A percentile compares a stretch with the other conserved stretches of the same genome.
phyloP scores from a whole-genome alignment of 179 eudicot species.

The Beta corolliflora region DNA sequence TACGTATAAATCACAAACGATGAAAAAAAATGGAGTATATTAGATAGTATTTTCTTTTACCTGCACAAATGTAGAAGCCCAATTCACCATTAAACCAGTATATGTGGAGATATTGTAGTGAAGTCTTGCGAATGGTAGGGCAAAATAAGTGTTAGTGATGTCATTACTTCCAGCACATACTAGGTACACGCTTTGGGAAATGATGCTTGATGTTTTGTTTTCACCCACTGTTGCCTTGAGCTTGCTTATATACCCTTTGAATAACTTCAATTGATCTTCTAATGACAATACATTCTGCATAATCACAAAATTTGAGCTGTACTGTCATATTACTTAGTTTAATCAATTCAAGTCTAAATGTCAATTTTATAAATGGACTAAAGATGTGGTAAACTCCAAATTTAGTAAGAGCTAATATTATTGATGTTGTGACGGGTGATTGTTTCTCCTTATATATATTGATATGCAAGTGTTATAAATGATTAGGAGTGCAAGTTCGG shows the following conservation, averaged over 20 bases:
- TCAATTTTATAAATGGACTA: no score
- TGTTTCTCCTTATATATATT: no score
- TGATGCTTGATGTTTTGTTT: constrained; percentile 39
- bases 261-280: constrained; percentile 59
- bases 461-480: no score
- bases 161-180: constrained; percentile 80
- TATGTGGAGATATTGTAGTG: constrained; percentile 52
- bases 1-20: no score
- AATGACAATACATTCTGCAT: constrained; percentile 57
- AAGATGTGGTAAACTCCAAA: no score
- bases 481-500: no score
- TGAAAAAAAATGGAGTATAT: no score
- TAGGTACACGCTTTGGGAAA: constrained; percentile 49
- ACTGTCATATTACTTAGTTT: neutral
- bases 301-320: neutral
- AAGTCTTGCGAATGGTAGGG: constrained; percentile 36
- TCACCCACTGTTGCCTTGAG: constrained; percentile 59
- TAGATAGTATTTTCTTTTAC: neutral
- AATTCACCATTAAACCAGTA: constrained; percentile 43
- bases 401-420: no score
- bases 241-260: constrained; percentile 61
- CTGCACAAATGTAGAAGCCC: constrained; percentile 47
- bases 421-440: no score
- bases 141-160: constrained; percentile 73
- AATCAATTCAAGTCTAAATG: no score